These are phyloP conservation scores for Melanopsichium pennsylvanicum DNA, from an alignment of 1,284 basidiomycete species.

Conservation along the genomic window DNA sequence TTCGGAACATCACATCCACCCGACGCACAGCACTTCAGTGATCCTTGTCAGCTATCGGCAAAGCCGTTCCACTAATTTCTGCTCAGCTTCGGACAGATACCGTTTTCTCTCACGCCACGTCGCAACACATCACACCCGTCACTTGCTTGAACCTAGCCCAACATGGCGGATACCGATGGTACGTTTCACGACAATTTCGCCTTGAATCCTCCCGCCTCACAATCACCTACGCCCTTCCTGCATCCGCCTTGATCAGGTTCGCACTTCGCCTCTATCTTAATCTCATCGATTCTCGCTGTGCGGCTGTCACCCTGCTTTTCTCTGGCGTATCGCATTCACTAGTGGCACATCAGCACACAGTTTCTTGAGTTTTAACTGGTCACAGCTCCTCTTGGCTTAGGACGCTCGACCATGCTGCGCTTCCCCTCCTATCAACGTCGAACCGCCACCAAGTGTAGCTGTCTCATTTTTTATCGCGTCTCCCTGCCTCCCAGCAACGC, in stretches of 20 bases:
- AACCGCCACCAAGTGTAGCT: too few species aligned
- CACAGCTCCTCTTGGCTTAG: too few species aligned
- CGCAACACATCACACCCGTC: conserved; percentile 6
- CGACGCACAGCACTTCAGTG: conserved; percentile 2
- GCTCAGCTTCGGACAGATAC: not conserved
- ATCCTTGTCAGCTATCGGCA: conserved; percentile 1
- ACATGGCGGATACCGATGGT: conserved; percentile 59
- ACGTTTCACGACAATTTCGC: conserved; percentile 43
- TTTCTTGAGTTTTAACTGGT: too few species aligned
- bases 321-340: not conserved
- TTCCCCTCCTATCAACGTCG: too few species aligned
- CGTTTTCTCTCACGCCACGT: not conserved
- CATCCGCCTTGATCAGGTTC: conserved; percentile 7
- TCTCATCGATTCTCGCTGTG: too few species aligned
- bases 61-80: not conserved
- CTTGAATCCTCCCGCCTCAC: not conserved
- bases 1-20: conserved; percentile 1
- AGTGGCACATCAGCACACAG: not conserved
- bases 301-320: not conserved
- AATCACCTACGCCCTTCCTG: conserved; percentile 2
- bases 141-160: conserved; percentile 16
- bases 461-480: too few species aligned
- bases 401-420: too few species aligned
- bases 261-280: conserved; percentile 4
- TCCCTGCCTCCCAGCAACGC: too few species aligned